Percentiles rank a stretch among this genome's conserved stretches.
phyloP scores from a whole-genome alignment of 2,329 filamentous ascomycete genomes.

The Fusarium guadeloupense region DNA sequence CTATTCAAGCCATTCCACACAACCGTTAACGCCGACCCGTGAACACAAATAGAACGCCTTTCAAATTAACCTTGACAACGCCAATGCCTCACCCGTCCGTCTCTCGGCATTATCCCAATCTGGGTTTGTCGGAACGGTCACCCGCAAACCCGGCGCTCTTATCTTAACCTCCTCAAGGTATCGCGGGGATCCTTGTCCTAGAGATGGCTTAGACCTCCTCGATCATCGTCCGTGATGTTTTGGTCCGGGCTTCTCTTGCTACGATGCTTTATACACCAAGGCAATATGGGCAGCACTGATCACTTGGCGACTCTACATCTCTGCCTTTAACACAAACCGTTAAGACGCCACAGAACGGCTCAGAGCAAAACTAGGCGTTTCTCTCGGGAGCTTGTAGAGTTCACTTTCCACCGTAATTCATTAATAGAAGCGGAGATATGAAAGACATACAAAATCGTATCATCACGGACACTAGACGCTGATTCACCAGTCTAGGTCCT shows the following conservation, averaged over 20 bases:
- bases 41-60: not conserved
- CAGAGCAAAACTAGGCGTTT: not conserved
- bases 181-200: slow-evolving; percentile 7
- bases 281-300: slow-evolving; percentile 7
- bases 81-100: not conserved
- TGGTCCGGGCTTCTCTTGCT: slow-evolving; percentile 3
- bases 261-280: slow-evolving; percentile 4
- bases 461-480: not conserved
- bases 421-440: not conserved
- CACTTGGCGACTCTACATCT: slow-evolving; percentile 4
- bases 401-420: not conserved
- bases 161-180: slow-evolving; percentile 3
- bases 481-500: not conserved
- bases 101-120: slow-evolving; percentile 7
- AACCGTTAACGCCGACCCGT: not conserved
- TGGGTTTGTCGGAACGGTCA: slow-evolving; percentile 9
- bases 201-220: slow-evolving; percentile 12
- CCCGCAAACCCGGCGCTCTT: slow-evolving; percentile 5
- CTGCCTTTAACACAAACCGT: not conserved
- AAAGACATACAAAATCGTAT: not conserved
- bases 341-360: not conserved
- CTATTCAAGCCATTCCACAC: slow-evolving; percentile 8
- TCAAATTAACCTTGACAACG: not conserved
- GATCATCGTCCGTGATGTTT: not conserved
- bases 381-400: not conserved